A percentile compares a stretch with the other conserved stretches of the same genome.
phyloP scores from a whole-genome alignment of 176 grass and related monocot species.

The Carex scoparia region DNA sequence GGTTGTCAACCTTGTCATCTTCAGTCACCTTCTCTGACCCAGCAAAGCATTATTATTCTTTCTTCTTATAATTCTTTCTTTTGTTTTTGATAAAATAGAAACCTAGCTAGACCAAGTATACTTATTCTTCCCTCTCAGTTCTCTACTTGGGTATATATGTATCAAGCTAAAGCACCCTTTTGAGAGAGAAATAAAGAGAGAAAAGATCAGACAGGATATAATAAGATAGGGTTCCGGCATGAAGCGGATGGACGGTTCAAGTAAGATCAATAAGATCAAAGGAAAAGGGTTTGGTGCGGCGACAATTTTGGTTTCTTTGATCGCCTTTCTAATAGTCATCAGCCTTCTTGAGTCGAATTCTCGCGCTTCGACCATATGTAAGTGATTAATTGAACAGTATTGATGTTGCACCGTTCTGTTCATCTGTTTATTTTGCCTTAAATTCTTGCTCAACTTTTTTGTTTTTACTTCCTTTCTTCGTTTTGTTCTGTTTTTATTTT shows the following conservation, averaged over 20 bases:
- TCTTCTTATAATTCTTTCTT: background rate
- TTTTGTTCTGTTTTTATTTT: too few relatives aligned
- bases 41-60: constrained; percentile 22
- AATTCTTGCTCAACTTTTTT: background rate
- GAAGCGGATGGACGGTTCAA: constrained; percentile 1
- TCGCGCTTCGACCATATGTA: constrained; percentile 18
- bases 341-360: constrained; percentile 27
- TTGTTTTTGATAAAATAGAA: background rate
- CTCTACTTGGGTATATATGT: constrained; percentile 18
- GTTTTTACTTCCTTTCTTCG: background rate
- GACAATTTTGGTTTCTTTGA: background rate
- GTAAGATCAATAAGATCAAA: constrained; percentile 19
- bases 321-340: background rate
- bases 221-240: background rate
- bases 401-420: constrained; percentile 18
- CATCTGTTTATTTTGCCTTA: background rate
- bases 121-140: constrained; percentile 7
- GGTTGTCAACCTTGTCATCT: constrained; percentile 27
- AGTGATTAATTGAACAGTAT: background rate
- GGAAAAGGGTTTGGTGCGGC: constrained; percentile 2
- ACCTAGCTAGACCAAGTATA: constrained; percentile 6
- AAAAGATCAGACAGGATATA: background rate
- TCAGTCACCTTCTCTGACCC: constrained; percentile 27
- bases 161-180: constrained; percentile 1
- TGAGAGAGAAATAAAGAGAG: background rate